Base-by-base conservation (phyloP, 352 stramenopile species). In the Hyaloperonospora arabidopsidis region DNA sequence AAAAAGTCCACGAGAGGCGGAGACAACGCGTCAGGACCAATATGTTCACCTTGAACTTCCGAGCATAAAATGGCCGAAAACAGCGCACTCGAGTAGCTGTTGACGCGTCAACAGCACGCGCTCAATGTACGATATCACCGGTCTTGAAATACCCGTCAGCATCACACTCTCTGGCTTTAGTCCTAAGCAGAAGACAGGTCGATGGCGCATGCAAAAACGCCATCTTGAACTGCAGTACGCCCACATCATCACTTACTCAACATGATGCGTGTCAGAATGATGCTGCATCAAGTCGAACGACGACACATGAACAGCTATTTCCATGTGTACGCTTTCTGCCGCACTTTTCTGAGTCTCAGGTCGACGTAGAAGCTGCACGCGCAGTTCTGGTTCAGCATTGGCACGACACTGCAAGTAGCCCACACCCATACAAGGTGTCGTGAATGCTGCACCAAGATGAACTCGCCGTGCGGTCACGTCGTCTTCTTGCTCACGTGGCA, bases 101-200 rank as follows among this genome's bases (percentile, higher is more conserved):
- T 74, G 72, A 51, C 96, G 83, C 17, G 85, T 86, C 21, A 96
- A 59, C 39, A 97, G 48, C 35, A 76, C 72, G 15, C 81, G 76
- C 54, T 97, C 90, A n/a, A 97, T 76, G 59, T 97, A 79, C 87
- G 36, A 96, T 85, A 55, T 97, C 89, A 25, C 34, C 34, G 2
- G 36, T 41, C 36, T 41, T n/a, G 36, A 41, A 97, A 72, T 81
- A 97, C 15, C 86, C 84, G 18, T 94, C 72, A 8, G 65, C 67
- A 48, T 91, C 81, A 54, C 96, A 96, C 38, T 77, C 74, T 51
- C 95, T 84, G 32, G 70, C 70, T 3, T 87, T 97, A 4, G 84
- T 85, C 36, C 93, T 77, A 0, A 74, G 76, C 34, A 8, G 7
- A 3, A 29, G 25, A 29, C 3, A 29, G 25, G 25, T 8, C 25